Conservation (phyloP, 495 filamentous ascomycete species). For the Sabuloglossum arenarium region DNA sequence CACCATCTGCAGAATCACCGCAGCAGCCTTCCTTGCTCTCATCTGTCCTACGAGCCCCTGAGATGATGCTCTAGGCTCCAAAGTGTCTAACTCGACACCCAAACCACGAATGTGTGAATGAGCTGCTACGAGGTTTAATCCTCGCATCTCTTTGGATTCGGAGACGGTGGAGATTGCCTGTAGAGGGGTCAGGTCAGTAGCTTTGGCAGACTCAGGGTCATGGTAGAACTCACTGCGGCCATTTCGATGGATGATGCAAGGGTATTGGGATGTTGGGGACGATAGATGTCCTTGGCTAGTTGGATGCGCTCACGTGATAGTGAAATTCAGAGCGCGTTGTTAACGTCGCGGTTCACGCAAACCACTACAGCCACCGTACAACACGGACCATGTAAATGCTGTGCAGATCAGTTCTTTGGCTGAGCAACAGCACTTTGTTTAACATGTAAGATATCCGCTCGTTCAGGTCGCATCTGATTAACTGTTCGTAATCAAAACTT, state of each 20-base stretch:
- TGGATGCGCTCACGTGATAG: not conserved
- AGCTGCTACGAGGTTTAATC: conserved; percentile 89
- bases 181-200: not conserved
- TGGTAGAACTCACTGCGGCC: conserved; percentile 9
- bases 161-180: conserved; percentile 83
- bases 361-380: not conserved
- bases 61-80: conserved; percentile 68
- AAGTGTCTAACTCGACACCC: conserved; percentile 76
- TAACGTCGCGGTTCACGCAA: not conserved
- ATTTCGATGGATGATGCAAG: conserved; percentile 1
- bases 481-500: not conserved
- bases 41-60: conserved; percentile 96
- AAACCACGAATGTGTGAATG: conserved; percentile 96
- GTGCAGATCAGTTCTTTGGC: not conserved
- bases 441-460: not conserved
- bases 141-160: conserved; percentile 83
- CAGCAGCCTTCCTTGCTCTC: conserved; percentile 87
- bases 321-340: not conserved
- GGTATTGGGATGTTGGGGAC: not conserved
- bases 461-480: not conserved
- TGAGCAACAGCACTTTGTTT: not conserved
- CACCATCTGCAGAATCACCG: conserved; percentile 92
- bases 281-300: not conserved
- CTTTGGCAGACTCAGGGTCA: not conserved
- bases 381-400: not conserved